Conservation (phyloP, 768 basidiomycete species). For the Pleurotus cornucopiae region DNA sequence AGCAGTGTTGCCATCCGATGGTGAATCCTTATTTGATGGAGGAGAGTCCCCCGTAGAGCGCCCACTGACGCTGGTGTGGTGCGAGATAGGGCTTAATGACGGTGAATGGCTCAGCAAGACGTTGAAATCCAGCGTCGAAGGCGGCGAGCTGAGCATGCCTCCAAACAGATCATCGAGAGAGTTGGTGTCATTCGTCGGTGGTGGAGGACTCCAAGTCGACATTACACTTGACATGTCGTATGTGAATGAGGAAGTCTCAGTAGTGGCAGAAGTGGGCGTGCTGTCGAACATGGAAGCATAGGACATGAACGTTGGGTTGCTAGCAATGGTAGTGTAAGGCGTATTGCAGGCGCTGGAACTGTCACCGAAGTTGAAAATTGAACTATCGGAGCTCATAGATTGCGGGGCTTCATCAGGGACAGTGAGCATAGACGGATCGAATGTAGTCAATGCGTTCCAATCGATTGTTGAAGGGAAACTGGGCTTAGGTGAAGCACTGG, state of each 20-base stretch:
- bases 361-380: conserved; percentile 56
- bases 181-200: conserved; percentile 20
- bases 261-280: conserved; percentile 19
- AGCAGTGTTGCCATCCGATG: conserved; percentile 33
- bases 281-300: conserved; percentile 58
- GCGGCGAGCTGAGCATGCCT: conserved; percentile 25
- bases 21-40: conserved; percentile 23
- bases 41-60: conserved; percentile 16
- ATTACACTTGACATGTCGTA: conserved; percentile 40
- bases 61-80: conserved; percentile 30
- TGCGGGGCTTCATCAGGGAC: conserved; percentile 58
- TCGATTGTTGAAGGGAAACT: conserved; percentile 39
- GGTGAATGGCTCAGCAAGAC: conserved; percentile 27
- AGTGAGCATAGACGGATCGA: conserved; percentile 65
- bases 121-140: conserved; percentile 24
- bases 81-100: conserved; percentile 55
- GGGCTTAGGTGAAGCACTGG: conserved; percentile 27
- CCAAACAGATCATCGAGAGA: conserved; percentile 45
- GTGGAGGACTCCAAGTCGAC: conserved; percentile 39
- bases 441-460: conserved; percentile 64
- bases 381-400: conserved; percentile 48
- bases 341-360: conserved; percentile 39
- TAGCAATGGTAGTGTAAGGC: conserved; percentile 76
- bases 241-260: conserved; percentile 33
- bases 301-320: conserved; percentile 84